Evolutionary conservation across 1,284 basidiomycete species (phyloP), one percentile per base, ranked within the genome.

Genomic region (Thelephora terrestris): DNA sequence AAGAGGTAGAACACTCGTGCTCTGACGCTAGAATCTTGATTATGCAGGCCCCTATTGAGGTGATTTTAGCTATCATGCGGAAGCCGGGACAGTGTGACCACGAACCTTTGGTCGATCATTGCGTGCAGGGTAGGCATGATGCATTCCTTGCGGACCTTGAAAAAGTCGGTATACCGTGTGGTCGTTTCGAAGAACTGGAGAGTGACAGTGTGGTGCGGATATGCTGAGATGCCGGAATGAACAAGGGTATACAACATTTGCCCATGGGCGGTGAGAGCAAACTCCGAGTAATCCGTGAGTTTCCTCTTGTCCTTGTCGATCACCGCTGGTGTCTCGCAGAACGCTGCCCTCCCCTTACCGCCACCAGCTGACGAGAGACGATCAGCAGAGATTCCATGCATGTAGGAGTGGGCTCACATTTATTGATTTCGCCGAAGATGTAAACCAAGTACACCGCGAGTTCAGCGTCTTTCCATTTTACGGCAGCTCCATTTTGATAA

Each of bases 401-500:
- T 36, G 5, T 47, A 43, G 7, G 52, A 23, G 35, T 46, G 5
- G 24, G 56, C 74, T 27, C 53, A 84, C 87, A 76, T 69, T 86
- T 90, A 64, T 84, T 89, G 55, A 93, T 81, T 64, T 99, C 95
- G 37, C 93, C 94, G 59, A 92, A 99, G 32, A 94, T 88, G 63
- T 83, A 97, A 1, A 97, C 82, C 24, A 98, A 76, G 63, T 92
- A 92, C 16, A 97, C 71, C 0, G 91, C 92, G 18, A 99, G 74
- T 64, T 99, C 96, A 1, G 89, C 89, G 58, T 96, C 87, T 60
- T 94, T 85, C 97, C 97, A 99, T 45, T 86, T 78, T 18, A 96
- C 55, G 42, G 71, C 54, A 16, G 75, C 64, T 2, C 83, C 79
- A 50, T 67, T 78, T 34, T 72, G 71, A 55, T 81, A 88, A 1